Evolutionary conservation across 305 asterid species (phyloP).

Genomic region (Lippia alba): DNA sequence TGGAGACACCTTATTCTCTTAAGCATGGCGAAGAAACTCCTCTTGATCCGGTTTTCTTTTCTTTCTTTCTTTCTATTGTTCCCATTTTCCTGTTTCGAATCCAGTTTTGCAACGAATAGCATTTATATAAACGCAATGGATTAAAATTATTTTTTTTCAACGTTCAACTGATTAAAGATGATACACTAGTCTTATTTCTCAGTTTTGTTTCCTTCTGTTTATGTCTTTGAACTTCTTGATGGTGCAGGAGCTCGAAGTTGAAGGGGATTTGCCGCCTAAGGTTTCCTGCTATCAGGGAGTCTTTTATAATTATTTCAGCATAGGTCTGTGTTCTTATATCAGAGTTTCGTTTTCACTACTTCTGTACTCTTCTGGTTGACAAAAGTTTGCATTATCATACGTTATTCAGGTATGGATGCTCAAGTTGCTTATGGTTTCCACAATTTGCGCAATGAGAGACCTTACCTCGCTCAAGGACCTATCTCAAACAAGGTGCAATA

Average conservation of each 20-base stretch:
- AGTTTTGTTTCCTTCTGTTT: neutral
- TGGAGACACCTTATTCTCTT: constrained; percentile 83
- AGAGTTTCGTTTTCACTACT: constrained; percentile 21
- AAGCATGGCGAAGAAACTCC: constrained; percentile 68
- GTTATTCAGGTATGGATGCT: constrained; percentile 91
- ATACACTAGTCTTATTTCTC: neutral
- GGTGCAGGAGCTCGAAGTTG: constrained; percentile 79
- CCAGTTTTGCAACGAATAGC: too few relatives aligned
- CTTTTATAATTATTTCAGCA: constrained; percentile 94
- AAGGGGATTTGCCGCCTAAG: constrained; percentile 77
- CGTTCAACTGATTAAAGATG: constrained; percentile 11
- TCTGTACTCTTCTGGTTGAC: constrained; percentile 6
- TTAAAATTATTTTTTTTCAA: neutral
- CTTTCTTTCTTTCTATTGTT: too few relatives aligned
- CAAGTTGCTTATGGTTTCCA: constrained; percentile 99
- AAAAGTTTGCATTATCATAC: constrained; percentile 7
- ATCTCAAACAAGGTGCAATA: constrained; percentile 80
- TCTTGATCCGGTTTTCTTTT: constrained; percentile 71
- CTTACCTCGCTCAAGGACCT: constrained; percentile 98
- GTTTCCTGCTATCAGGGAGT: constrained; percentile 85
- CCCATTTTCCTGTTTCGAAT: too few relatives aligned
- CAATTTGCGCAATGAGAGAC: constrained; percentile 91
- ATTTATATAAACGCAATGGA: too few relatives aligned
- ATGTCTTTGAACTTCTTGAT: constrained; percentile 29
- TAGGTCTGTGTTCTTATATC: constrained; percentile 60